Conservation (phyloP, 257 asterid genomes). For the Solanum microdontum region DNA sequence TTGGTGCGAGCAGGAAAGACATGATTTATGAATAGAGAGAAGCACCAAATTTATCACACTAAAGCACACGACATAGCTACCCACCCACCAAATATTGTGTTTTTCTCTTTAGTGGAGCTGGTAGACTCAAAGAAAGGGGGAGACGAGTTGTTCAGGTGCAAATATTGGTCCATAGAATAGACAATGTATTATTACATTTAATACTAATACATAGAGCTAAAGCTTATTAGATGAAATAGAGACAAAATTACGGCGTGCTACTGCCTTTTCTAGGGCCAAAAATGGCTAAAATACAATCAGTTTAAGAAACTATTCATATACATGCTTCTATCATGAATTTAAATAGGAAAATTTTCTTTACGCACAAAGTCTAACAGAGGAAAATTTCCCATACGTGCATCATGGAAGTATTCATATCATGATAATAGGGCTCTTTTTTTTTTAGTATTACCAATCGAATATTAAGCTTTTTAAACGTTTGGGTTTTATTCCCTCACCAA, state of each 20-base stretch:
- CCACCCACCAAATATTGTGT: not conserved
- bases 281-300: not conserved
- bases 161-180: not conserved
- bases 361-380: not conserved
- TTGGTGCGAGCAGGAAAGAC: not conserved
- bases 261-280: not conserved
- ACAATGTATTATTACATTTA: not conserved
- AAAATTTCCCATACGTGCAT: not conserved
- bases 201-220: not conserved
- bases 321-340: not conserved
- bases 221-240: not conserved
- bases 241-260: not conserved
- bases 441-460: not conserved
- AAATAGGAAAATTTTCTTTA: too few species aligned
- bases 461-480: not conserved
- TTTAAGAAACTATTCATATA: not conserved
- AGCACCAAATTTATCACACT: not conserved
- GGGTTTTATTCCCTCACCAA: not conserved
- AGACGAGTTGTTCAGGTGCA: not conserved
- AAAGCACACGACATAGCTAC: not conserved
- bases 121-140: not conserved
- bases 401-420: not conserved
- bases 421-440: not conserved
- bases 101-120: not conserved
- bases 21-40: not conserved